Evolutionary conservation across 169 alveolate species (phyloP), one percentile per base, ranked within the genome.

Genomic region (Fabrea salina): DNA sequence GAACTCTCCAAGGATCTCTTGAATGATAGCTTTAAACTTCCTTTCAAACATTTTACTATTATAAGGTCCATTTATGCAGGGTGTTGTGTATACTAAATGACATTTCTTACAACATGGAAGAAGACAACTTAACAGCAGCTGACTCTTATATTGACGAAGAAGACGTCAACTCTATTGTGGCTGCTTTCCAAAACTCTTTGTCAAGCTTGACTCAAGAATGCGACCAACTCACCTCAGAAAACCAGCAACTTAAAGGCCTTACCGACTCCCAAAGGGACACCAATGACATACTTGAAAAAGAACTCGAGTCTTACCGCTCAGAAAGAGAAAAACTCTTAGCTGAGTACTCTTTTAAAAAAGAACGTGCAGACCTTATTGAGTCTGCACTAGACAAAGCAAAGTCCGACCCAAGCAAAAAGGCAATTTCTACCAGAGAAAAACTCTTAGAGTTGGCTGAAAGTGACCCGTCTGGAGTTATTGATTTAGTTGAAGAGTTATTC

Each of bases 31-130:
- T 27, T 68, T 68, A 37, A 68, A 68, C 35, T 40, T 68, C 13
- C 39, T 33, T 33, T 68, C 78, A 68, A 68, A 68, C 78, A 68
- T 68, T 68, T 41, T 43, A n/a, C n/a, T 68, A 43, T 7, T 19
- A 54, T 22, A 54, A 44, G 53, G 53, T 44, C 53, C n/a, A n/a
- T n/a, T n/a, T n/a, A n/a, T n/a, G n/a, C n/a, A n/a, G n/a, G n/a
- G n/a, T n/a, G n/a, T n/a, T n/a, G n/a, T n/a, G n/a, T n/a, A n/a
- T n/a, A n/a, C n/a, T n/a, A n/a, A n/a, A n/a, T n/a, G n/a, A n/a
- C n/a, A n/a, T n/a, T n/a, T n/a, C n/a, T n/a, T n/a, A n/a, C n/a
- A n/a, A n/a, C n/a, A n/a, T n/a, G n/a, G n/a, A n/a, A n/a, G n/a
- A n/a, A n/a, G n/a, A n/a, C n/a, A n/a, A n/a, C n/a, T n/a, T n/a